These are phyloP conservation scores for Pyrus hybrid DNA, from an alignment of 331 rosid species.

Conservation along the genomic window DNA sequence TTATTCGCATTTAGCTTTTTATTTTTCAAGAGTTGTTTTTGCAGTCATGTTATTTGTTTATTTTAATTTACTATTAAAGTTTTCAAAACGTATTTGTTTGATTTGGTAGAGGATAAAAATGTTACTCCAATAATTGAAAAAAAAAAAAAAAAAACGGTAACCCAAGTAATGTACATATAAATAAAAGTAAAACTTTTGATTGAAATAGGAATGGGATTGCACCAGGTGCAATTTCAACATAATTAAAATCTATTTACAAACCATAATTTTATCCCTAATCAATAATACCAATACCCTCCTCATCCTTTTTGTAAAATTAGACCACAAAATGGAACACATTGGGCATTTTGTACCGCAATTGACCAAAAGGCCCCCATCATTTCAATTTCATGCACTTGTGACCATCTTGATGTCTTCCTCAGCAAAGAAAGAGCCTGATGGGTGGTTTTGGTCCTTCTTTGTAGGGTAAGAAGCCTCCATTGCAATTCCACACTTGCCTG, in stretches of 20 bases:
- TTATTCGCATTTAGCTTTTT: background rate
- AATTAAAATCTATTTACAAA: conserved; percentile 9
- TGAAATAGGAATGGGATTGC: background rate
- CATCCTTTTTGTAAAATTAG: background rate
- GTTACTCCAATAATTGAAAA: no score
- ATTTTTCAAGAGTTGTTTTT: no score
- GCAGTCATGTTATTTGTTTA: no score
- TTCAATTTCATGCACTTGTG: background rate
- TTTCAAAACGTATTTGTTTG: background rate
- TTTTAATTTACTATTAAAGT: no score
- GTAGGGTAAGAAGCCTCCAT: conserved; percentile 75
- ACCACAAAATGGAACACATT: background rate
- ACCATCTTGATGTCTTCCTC: conserved; percentile 8
- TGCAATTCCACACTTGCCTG: conserved; percentile 82
- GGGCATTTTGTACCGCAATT: background rate
- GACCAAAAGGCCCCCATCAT: background rate
- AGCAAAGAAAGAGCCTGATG: background rate
- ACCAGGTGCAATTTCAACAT: conserved; percentile 2
- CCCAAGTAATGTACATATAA: background rate
- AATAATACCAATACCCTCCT: background rate
- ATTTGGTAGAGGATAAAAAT: no score
- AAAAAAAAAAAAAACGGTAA: background rate
- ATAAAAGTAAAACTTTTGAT: background rate
- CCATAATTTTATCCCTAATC: background rate
- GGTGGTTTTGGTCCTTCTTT: conserved; percentile 27